Base-by-base conservation (phyloP, 2,329 filamentous ascomycete genomes). In the Ceratocystis albifundus region DNA sequence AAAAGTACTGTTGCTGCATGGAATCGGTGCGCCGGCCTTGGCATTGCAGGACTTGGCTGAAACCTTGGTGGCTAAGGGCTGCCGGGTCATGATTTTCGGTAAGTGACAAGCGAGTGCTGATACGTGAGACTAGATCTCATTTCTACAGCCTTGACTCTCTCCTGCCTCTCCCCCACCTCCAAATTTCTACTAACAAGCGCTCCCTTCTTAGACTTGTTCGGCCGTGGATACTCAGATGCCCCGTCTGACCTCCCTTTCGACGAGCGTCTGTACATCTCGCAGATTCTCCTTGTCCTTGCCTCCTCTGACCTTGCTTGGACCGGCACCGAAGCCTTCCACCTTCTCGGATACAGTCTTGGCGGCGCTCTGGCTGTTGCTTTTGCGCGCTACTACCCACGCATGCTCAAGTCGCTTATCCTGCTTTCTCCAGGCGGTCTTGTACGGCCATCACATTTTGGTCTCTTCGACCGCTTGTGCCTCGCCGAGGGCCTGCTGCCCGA, bases 301-400 rank as follows among this genome's bases (percentile, higher is more conserved):
- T 88, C 86, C 1, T 89, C 86, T 0, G 74, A 76, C 0, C 72
- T 87, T 2, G 67, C 79, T 0, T 89, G 85, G 86, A 76, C 75
- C 2, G 73, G 76, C 36, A 76, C 77, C 64, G 76, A 77, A 6
- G 80, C 79, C 64, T 93, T 94, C 74, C 83, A 85, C 68, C 76
- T 95, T 4, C 76, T 91, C 2, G 90, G 90, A 1, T 95, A 94
- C 74, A 91, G 88, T 0, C 79, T 96, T 0, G 90, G 90, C 59
- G 90, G 90, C 45, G 88, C 87, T 15, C 82, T 95, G 50, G 81
- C 83, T 0, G 85, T 84, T 8, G 80, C 84, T 22, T 93, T 94
- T 72, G 82, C 88, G 1, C 80, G 82, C 0, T 84, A 84, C 72
- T 89, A 90, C 71, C 84, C 88, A 0, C 75, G 82, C 46, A 76